A percentile compares a stretch with the other conserved stretches of the same genome.
phyloP scores from a whole-genome alignment of 148 eudicot genomes.

The Rhododendron simsii region DNA sequence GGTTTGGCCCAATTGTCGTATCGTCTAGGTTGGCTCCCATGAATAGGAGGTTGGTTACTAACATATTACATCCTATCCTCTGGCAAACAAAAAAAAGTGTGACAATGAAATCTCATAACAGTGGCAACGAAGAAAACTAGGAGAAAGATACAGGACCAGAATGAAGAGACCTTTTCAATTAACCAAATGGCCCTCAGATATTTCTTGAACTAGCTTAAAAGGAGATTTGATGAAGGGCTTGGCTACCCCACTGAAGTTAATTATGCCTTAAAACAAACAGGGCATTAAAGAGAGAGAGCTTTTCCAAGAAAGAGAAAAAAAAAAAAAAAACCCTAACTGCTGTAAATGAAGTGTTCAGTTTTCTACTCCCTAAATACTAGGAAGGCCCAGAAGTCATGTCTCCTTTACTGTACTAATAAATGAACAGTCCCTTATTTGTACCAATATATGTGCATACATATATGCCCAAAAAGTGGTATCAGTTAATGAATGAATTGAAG shows the following conservation, averaged over 20 bases:
- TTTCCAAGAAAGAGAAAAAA: background rate
- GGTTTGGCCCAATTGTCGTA: too few species aligned
- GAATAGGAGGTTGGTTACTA: too few species aligned
- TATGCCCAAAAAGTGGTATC: background rate
- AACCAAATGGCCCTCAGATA: background rate
- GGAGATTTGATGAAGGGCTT: background rate
- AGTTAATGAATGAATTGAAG: background rate
- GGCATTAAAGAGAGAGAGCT: background rate
- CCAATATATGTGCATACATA: background rate
- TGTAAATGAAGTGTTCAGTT: background rate
- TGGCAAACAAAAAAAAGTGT: too few species aligned
- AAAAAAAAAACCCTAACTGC: background rate
- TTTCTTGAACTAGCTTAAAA: background rate
- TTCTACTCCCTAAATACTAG: background rate
- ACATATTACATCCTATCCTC: too few species aligned
- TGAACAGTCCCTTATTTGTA: background rate
- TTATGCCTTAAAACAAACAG: background rate
- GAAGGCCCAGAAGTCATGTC: slow-evolving; percentile 2
- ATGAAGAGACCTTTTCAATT: background rate
- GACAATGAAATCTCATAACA: background rate
- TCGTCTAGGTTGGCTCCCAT: background rate
- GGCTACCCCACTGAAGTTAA: background rate
- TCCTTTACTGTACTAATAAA: slow-evolving; percentile 7
- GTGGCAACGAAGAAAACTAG: background rate
- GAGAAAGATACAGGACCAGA: background rate